These are phyloP conservation scores for Trichophyton benhamiae DNA, from an alignment of 2,329 filamentous ascomycete genomes.

Conservation along the genomic window DNA sequence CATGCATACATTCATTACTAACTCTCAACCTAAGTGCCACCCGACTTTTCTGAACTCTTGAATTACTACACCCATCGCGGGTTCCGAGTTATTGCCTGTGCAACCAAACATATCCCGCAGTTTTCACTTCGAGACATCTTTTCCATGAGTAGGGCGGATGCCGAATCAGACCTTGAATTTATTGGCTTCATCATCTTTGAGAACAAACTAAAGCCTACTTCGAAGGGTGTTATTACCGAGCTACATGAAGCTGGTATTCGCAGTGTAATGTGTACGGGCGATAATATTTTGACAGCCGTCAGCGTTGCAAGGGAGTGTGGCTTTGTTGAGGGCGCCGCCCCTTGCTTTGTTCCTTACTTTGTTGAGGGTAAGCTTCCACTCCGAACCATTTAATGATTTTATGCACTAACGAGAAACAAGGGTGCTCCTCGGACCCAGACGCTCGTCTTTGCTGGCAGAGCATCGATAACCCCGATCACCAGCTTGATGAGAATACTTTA, in stretches of 20 bases:
- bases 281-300: constrained; percentile 66
- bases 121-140: constrained; percentile 90
- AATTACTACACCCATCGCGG: constrained; percentile 89
- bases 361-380: constrained; percentile 44
- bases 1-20: constrained; percentile 7
- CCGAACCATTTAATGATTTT: background rate
- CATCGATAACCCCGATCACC: constrained; percentile 72
- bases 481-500: constrained; percentile 66
- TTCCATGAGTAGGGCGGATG: constrained; percentile 79
- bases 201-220: constrained; percentile 90
- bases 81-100: constrained; percentile 91
- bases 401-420: constrained; percentile 26
- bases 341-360: constrained; percentile 90
- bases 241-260: constrained; percentile 72
- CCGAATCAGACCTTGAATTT: constrained; percentile 73
- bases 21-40: constrained; percentile 48
- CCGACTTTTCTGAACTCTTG: constrained; percentile 79
- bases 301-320: constrained; percentile 67
- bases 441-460: constrained; percentile 79
- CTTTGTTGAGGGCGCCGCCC: constrained; percentile 72
- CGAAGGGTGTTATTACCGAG: constrained; percentile 68
- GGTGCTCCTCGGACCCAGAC: constrained; percentile 60
- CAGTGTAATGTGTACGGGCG: constrained; percentile 85
- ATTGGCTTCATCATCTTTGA: constrained; percentile 97
- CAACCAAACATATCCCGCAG: constrained; percentile 74